Conservation (phyloP, 176 grass and related monocot genomes). For the Tillandsia fasciculata region DNA sequence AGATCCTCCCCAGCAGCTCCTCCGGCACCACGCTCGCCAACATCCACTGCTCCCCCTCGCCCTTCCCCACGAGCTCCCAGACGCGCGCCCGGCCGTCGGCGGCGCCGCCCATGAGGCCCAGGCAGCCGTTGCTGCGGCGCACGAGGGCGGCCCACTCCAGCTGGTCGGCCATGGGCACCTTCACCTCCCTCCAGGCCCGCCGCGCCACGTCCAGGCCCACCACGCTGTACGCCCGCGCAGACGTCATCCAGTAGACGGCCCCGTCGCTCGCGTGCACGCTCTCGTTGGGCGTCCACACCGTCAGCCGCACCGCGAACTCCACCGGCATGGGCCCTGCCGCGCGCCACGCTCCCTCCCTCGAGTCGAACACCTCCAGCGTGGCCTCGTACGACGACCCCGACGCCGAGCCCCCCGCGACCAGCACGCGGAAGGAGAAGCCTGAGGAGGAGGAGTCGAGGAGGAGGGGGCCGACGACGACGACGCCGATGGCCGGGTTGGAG, state of each 20-base stretch:
- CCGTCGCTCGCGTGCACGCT: constrained; percentile 27
- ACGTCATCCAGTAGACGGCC: constrained; percentile 38
- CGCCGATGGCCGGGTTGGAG: constrained; percentile 30
- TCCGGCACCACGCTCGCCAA: constrained; percentile 20
- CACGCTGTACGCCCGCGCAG: constrained; percentile 38
- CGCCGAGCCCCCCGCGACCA: constrained; percentile 27
- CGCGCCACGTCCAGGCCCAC: constrained; percentile 26
- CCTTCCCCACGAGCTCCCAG: constrained; percentile 24
- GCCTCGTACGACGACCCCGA: constrained; percentile 21
- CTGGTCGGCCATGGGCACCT: constrained; percentile 31
- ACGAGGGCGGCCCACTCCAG: constrained; percentile 33
- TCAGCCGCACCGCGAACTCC: constrained; percentile 37
- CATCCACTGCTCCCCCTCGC: not conserved
- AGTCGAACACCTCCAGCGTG: constrained; percentile 33
- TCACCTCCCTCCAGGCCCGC: constrained; percentile 33
- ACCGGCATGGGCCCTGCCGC: constrained; percentile 26
- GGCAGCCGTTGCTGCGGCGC: constrained; percentile 12
- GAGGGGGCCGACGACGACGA: not conserved
- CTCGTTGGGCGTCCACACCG: constrained; percentile 40
- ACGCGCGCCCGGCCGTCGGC: constrained; percentile 13
- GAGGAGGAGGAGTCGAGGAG: not conserved
- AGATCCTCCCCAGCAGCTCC: constrained; percentile 18
- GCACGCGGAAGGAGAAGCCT: constrained; percentile 14
- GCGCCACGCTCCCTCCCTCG: constrained; percentile 14
- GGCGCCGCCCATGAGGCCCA: constrained; percentile 29